A percentile compares a stretch with the other conserved stretches of the same genome.
These are phyloP conservation scores for Centrapalus pauciflorus DNA, from an alignment of 129 eudicot genomes.

Conservation along the genomic window DNA sequence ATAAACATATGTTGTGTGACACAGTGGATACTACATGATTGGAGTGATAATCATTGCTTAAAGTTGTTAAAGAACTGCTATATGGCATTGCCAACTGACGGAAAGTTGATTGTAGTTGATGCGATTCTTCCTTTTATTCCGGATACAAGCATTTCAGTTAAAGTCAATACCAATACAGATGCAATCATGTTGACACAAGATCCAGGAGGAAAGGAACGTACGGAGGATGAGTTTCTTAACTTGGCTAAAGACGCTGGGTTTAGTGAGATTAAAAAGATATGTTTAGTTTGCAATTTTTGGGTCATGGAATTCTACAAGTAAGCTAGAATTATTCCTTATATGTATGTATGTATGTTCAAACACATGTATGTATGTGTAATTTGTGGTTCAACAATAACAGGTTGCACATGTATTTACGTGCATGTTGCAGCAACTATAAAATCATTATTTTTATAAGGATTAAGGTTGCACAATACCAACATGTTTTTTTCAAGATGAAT, in stretches of 20 bases:
- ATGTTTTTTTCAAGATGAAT: too few relatives aligned
- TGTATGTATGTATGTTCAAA: too few relatives aligned
- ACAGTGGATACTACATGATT: constrained; percentile 57
- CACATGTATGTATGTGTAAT: too few relatives aligned
- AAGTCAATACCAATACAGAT: constrained; percentile 6
- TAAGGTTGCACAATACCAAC: too few relatives aligned
- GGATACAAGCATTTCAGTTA: neutral
- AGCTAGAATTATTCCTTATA: too few relatives aligned
- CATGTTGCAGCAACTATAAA: too few relatives aligned
- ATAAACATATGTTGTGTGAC: neutral
- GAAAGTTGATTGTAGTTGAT: constrained; percentile 44
- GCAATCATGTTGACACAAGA: constrained; percentile 21
- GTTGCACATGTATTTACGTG: too few relatives aligned
- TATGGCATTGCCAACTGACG: constrained; percentile 37
- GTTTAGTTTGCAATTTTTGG: constrained; percentile 22
- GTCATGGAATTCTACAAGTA: constrained; percentile 42
- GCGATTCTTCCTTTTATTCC: constrained; percentile 22
- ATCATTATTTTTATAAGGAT: too few relatives aligned
- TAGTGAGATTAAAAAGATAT: neutral
- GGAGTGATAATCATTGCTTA: constrained; percentile 43
- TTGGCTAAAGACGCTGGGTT: constrained; percentile 37
- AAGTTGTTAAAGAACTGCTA: constrained; percentile 45
- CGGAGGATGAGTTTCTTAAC: constrained; percentile 20
- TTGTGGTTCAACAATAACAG: too few relatives aligned
- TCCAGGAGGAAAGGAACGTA: constrained; percentile 49